These are phyloP conservation scores for Exophiala mesophila DNA, from an alignment of 2,329 filamentous ascomycete species.

Conservation along the genomic window DNA sequence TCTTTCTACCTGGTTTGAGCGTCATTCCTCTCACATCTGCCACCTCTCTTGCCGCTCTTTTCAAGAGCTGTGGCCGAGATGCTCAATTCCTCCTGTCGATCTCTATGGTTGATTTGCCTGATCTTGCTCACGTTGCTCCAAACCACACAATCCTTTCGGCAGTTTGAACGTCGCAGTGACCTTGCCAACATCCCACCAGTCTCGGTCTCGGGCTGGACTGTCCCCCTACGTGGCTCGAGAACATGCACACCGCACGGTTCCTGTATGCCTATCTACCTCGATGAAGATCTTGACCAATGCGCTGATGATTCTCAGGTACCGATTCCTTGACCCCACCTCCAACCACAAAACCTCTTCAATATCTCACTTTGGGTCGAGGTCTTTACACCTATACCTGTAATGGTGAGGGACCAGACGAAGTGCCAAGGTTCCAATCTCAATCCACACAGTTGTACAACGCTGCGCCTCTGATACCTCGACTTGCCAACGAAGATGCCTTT, in stretches of 20 bases:
- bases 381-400: conserved; percentile 50
- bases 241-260: conserved; percentile 15
- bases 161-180: conserved; percentile 15
- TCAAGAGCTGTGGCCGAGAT: conserved; percentile 15
- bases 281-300: background rate
- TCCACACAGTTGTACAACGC: conserved; percentile 44
- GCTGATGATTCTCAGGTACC: conserved; percentile 15
- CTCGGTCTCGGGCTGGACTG: conserved; percentile 20
- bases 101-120: conserved; percentile 8
- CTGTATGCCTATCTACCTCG: conserved; percentile 10
- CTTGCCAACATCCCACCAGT: conserved; percentile 13
- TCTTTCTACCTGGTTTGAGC: too few relatives aligned
- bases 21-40: conserved; percentile 1
- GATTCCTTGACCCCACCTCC: conserved; percentile 31
- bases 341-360: conserved; percentile 34
- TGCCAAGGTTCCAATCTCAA: conserved; percentile 40
- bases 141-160: conserved; percentile 7
- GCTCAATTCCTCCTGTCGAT: conserved; percentile 9
- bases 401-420: conserved; percentile 16
- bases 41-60: conserved; percentile 20
- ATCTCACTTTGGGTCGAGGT: conserved; percentile 44
- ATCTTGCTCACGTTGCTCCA: conserved; percentile 5
- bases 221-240: conserved; percentile 21
- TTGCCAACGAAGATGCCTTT: conserved; percentile 32
- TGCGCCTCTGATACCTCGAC: conserved; percentile 26